Conservation (phyloP, 352 stramenopile species). For the Phytophthora megakarya region DNA sequence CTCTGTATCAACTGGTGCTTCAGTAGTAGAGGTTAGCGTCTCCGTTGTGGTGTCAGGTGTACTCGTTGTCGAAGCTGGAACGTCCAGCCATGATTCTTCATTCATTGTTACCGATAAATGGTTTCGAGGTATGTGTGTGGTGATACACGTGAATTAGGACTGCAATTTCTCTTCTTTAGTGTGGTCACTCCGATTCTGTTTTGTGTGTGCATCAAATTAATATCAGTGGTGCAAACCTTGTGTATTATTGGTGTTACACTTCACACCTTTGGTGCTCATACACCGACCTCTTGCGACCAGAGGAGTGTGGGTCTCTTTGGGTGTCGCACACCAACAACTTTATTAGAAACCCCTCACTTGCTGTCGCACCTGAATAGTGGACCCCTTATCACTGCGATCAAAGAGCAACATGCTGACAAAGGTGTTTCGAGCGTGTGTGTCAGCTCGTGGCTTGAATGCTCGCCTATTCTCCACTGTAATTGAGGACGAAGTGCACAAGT, state of each 20-base stretch:
- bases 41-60: not conserved
- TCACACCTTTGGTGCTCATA: too few species aligned
- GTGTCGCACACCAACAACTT: constrained; percentile 16
- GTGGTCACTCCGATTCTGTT: too few species aligned
- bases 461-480: constrained; percentile 70
- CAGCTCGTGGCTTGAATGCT: constrained; percentile 15
- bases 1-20: not conserved
- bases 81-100: too few species aligned
- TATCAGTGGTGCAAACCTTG: too few species aligned
- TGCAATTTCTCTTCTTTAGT: too few species aligned
- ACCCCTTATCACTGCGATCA: not conserved
- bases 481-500: constrained; percentile 81
- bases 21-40: not conserved
- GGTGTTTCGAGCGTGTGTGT: not conserved
- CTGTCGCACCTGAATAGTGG: not conserved
- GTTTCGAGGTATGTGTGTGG: too few species aligned
- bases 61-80: too few species aligned
- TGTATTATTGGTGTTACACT: too few species aligned
- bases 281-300: too few species aligned
- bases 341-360: constrained; percentile 1
- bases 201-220: too few species aligned
- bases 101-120: too few species aligned
- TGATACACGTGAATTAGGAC: too few species aligned
- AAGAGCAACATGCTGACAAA: constrained; percentile 31
- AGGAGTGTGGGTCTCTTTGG: constrained; percentile 11